Evolutionary conservation across 768 basidiomycete species (phyloP).

Genomic region (Phylloporus rhodoxanthus): DNA sequence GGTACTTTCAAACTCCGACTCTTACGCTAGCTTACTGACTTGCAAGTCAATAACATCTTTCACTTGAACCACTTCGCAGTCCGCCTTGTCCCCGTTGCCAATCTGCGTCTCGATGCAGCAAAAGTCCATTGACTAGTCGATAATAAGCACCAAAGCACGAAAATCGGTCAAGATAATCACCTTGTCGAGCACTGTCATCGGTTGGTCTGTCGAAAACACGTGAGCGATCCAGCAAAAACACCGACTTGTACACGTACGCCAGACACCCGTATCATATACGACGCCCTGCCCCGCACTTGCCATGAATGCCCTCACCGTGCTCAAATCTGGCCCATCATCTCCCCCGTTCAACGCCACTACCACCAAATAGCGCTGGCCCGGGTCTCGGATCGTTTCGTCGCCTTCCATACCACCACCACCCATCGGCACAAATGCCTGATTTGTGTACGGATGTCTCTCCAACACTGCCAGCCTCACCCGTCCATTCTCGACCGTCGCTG

Average conservation of each 20-base stretch:
- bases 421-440: constrained; percentile 94
- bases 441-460: constrained; percentile 86
- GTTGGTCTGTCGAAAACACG: constrained; percentile 61
- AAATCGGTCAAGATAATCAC: constrained; percentile 33
- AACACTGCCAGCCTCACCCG: constrained; percentile 61
- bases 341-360: constrained; percentile 77
- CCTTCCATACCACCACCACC: constrained; percentile 45
- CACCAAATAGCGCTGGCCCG: constrained; percentile 64
- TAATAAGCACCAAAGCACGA: constrained; percentile 13
- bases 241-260: constrained; percentile 66
- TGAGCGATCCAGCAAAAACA: constrained; percentile 2
- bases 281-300: constrained; percentile 81
- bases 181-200: constrained; percentile 76
- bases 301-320: constrained; percentile 73
- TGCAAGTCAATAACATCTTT: constrained; percentile 26
- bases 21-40: constrained; percentile 1
- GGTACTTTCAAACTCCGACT: constrained; percentile 26
- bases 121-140: constrained; percentile 61
- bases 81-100: constrained; percentile 65
- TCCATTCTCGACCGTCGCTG: constrained; percentile 39
- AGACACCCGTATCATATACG: constrained; percentile 74
- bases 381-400: constrained; percentile 42
- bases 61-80: constrained; percentile 80
- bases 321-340: constrained; percentile 73
- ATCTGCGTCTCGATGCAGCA: constrained; percentile 93